Percentiles rank a stretch among this genome's conserved stretches.
Conservation (phyloP, 768 basidiomycete genomes). For the Podaxis sp. region DNA sequence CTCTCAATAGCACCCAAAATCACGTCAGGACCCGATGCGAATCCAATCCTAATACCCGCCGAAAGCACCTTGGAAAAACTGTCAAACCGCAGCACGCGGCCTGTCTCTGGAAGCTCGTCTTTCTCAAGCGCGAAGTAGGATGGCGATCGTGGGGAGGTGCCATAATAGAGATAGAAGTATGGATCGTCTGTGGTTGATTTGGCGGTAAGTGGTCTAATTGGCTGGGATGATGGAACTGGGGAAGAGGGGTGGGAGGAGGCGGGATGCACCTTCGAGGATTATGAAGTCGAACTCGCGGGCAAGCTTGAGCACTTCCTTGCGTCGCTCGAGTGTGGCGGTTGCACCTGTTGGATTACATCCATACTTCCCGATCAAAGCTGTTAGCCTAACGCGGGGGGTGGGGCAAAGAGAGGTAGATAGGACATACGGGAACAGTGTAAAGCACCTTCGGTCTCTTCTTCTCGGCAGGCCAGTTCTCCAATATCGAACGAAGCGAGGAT, state of each 20-base stretch:
- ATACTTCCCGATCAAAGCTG: conserved; percentile 41
- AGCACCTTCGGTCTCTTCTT: conserved; percentile 75
- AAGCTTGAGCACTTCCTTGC: conserved; percentile 68
- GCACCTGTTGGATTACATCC: conserved; percentile 88
- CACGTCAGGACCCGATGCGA: conserved; percentile 69
- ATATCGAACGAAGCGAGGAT: conserved; percentile 52
- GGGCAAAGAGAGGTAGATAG: not conserved
- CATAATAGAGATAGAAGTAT: conserved; percentile 77
- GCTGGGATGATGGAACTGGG: not conserved
- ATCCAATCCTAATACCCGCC: conserved; percentile 79
- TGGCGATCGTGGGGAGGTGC: conserved; percentile 55
- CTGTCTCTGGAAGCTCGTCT: conserved; percentile 54
- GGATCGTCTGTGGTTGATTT: conserved; percentile 61
- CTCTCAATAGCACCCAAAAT: conserved; percentile 70
- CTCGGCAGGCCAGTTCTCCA: conserved; percentile 72
- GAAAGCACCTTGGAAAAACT: conserved; percentile 84
- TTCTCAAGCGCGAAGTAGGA: conserved; percentile 84
- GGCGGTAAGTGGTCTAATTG: not conserved
- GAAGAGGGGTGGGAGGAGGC: not conserved
- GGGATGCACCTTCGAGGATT: conserved; percentile 75
- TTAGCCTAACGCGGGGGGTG: not conserved
- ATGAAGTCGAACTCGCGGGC: conserved; percentile 73
- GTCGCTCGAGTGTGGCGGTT: conserved; percentile 68
- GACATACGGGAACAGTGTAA: conserved; percentile 74
- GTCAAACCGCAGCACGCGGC: conserved; percentile 86